Conservation (phyloP, 2,329 filamentous ascomycete species). For the Exophiala bonariae region DNA sequence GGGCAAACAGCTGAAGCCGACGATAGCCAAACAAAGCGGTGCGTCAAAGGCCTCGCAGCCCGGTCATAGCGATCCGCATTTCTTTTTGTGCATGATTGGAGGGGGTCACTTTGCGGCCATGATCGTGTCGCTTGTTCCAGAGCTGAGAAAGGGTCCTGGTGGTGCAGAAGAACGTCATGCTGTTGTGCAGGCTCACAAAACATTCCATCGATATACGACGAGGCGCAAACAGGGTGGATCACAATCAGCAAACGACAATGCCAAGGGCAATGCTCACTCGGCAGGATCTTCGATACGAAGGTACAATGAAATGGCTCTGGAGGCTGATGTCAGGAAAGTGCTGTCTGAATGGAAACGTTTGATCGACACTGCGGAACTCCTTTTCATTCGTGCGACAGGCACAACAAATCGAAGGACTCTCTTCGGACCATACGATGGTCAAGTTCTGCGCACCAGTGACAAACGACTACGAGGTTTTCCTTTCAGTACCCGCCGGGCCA, state of each 20-base stretch:
- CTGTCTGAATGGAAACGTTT: constrained; percentile 81
- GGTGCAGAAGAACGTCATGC: constrained; percentile 81
- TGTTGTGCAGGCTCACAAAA: constrained; percentile 90
- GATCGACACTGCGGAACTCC: constrained; percentile 78
- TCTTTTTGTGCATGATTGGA: constrained; percentile 98
- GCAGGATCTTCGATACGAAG: constrained; percentile 85
- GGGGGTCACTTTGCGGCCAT: constrained; percentile 97
- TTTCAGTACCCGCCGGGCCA: constrained; percentile 87
- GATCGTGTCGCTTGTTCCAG: constrained; percentile 85
- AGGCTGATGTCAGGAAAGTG: constrained; percentile 81
- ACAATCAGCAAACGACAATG: constrained; percentile 88
- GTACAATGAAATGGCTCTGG: constrained; percentile 89
- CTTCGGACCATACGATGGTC: constrained; percentile 87
- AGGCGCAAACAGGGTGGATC: constrained; percentile 93
- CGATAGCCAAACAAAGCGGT: constrained; percentile 40
- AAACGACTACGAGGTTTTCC: constrained; percentile 81
- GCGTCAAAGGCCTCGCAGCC: constrained; percentile 30
- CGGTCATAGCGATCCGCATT: constrained; percentile 73
- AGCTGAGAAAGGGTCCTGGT: constrained; percentile 66
- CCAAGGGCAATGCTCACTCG: constrained; percentile 92
- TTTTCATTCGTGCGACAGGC: constrained; percentile 89
- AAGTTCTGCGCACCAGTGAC: constrained; percentile 78
- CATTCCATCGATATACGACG: constrained; percentile 96
- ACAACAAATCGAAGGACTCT: constrained; percentile 81
- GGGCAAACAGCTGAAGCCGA: constrained; percentile 74